phyloP scores from a whole-genome alignment of 208 protist species.

The Acanthamoeba rhysodes region DNA sequence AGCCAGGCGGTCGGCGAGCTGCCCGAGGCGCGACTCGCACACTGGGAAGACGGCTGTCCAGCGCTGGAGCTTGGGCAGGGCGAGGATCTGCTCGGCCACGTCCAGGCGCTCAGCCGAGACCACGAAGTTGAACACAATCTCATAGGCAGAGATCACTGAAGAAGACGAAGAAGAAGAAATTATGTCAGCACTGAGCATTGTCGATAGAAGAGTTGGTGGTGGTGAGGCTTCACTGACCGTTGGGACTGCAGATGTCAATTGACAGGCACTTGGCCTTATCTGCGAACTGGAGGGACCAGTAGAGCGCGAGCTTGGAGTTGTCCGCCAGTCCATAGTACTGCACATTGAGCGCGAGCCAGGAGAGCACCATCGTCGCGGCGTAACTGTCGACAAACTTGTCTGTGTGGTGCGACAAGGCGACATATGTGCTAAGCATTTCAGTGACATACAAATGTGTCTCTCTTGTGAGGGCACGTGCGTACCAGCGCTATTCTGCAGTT shows the following conservation, averaged over 20 bases:
- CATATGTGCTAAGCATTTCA: too few relatives aligned
- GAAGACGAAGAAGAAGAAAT: not conserved
- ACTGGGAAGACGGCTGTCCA: slow-evolving; percentile 24
- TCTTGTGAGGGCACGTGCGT: not conserved
- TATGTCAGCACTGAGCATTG: not conserved
- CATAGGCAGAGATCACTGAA: not conserved
- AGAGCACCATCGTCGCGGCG: slow-evolving; percentile 5
- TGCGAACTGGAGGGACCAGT: slow-evolving; percentile 40
- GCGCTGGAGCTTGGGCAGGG: slow-evolving; percentile 2
- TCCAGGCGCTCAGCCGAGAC: not conserved
- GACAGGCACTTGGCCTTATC: slow-evolving; percentile 33
- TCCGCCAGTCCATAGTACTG: slow-evolving; percentile 3
- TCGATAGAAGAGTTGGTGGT: not conserved
- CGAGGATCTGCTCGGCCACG: slow-evolving; percentile 10
- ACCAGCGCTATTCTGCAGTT: slow-evolving; percentile 28
- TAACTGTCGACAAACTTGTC: slow-evolving; percentile 43
- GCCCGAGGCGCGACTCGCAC: not conserved
- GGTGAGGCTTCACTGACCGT: not conserved
- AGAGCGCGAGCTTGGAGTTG: slow-evolving; percentile 8
- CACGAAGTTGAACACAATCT: not conserved
- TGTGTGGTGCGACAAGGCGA: not conserved
- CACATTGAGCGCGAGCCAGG: slow-evolving; percentile 41
- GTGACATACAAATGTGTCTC: too few relatives aligned
- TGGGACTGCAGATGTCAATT: slow-evolving; percentile 7
- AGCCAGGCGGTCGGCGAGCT: not conserved